Base-by-base conservation (phyloP, 176 grass and related monocot genomes). In the Eragrostis curvula region DNA sequence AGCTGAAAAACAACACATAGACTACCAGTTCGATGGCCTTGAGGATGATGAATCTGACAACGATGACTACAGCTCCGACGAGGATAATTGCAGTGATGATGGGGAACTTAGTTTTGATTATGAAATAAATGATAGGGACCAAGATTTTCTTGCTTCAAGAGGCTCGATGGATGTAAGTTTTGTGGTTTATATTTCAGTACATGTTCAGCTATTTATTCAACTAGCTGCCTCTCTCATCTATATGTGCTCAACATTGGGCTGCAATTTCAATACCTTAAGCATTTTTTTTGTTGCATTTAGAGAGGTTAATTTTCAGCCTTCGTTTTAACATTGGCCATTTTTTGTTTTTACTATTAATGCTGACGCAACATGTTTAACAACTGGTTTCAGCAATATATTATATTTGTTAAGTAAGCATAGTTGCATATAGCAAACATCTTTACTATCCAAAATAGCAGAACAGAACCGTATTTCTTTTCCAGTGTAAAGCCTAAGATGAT, bases 1-100 rank as follows among this genome's bases (percentile, higher is more conserved):
- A 78, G 92, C 95, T 49, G 88, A 94, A 78, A 85, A 89, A 73
- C 86, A 84, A 1, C 95, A 93, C 70, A 98, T 98, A 81, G 92
- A 98, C 68, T 91, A 89, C 79, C 85, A 91, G 44, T 98, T 94
- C 59, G 88, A 45, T 25, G 78, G 87, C 42, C 89, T 94, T 58
- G 95, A 94, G 62, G 94, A 94, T 64, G 86, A 92, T 68, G 88
- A 75, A 30, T 80, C 70, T 71, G 92, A 90, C 9, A 85, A 91
- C 3, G 82, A 86, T 20, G 78, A 84, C 70, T 86, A 85, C 80
- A 89, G 85, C 30, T 90, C 73, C 29, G 81, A 86, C 40, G 61
- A 80, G 56, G 67, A 89, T 88, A 53, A 83, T 85, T 73, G 73
- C 79, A 86, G 83, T 48, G 83, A 94, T n/a, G 86, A 94, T 59